Percentiles rank a stretch among this genome's conserved stretches.
These are phyloP conservation scores for Tilletia caries DNA, from an alignment of 1,284 basidiomycete genomes.

Conservation along the genomic window DNA sequence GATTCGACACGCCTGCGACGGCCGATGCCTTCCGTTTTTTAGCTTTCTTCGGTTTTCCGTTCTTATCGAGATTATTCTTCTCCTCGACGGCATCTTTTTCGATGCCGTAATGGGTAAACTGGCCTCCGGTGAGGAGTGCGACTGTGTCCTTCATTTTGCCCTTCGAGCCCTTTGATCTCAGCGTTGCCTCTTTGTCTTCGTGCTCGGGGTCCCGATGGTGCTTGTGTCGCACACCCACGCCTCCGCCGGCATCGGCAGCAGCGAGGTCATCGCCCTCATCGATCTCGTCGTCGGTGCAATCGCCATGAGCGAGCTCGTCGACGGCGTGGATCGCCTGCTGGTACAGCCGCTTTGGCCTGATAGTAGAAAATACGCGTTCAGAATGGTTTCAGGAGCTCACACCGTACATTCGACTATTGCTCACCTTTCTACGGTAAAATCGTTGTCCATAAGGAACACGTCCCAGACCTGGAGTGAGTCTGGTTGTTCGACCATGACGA, in stretches of 20 bases:
- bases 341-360: conserved; percentile 52
- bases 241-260: conserved; percentile 7
- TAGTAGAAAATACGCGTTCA: background rate
- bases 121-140: conserved; percentile 43
- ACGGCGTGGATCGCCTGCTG: conserved; percentile 46
- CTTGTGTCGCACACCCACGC: conserved; percentile 9
- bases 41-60: background rate
- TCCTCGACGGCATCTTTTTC: conserved; percentile 11
- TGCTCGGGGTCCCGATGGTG: background rate
- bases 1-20: conserved; percentile 58
- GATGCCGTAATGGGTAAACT: conserved; percentile 30
- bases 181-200: conserved; percentile 20
- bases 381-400: background rate
- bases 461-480: conserved; percentile 74
- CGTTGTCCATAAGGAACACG: conserved; percentile 85
- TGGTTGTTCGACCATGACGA: conserved; percentile 81
- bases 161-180: background rate
- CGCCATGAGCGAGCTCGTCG: conserved; percentile 9
- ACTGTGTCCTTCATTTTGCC: conserved; percentile 32
- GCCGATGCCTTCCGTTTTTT: conserved; percentile 34
- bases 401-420: background rate
- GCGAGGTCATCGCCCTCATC: conserved; percentile 6
- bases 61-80: conserved; percentile 13
- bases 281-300: conserved; percentile 5
- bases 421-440: conserved; percentile 73